Conservation (phyloP, 2,329 filamentous ascomycete genomes). For the Diaporthe vaccinii region DNA sequence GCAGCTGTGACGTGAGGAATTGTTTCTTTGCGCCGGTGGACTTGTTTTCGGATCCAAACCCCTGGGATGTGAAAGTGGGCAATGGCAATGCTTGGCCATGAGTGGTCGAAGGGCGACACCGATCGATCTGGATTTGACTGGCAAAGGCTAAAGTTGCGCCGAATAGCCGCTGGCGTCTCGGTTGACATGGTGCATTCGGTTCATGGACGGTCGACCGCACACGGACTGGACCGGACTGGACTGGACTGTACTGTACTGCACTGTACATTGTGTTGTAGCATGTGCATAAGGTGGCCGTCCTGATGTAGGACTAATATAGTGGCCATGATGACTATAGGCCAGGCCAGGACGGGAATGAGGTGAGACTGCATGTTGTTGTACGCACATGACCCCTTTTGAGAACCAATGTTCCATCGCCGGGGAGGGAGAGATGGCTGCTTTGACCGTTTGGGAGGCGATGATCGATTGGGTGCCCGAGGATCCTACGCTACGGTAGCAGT, state of each 20-base stretch:
- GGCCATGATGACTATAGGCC: constrained; percentile 15
- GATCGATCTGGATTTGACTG: constrained; percentile 28
- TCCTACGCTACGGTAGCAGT: constrained; percentile 31
- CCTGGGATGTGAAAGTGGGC: constrained; percentile 37
- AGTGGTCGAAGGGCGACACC: constrained; percentile 27
- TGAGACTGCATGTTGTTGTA: constrained; percentile 23
- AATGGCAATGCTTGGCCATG: constrained; percentile 22
- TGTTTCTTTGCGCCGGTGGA: constrained; percentile 25
- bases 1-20: constrained; percentile 22
- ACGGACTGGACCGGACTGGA: neutral
- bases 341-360: constrained; percentile 7
- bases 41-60: constrained; percentile 40
- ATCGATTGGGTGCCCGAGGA: constrained; percentile 27
- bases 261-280: neutral
- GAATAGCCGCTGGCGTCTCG: constrained; percentile 14
- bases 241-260: neutral
- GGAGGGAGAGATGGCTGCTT: constrained; percentile 25
- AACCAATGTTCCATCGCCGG: constrained; percentile 28
- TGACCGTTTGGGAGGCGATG: constrained; percentile 30
- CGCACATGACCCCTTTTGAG: constrained; percentile 32
- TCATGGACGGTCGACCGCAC: neutral
- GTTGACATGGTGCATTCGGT: neutral
- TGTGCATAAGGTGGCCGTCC: constrained; percentile 23
- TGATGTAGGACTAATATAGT: constrained; percentile 17
- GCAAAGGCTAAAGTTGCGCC: constrained; percentile 30